Conservation (phyloP, 2,329 filamentous ascomycete genomes). For the Arthrobotrys musiformis region DNA sequence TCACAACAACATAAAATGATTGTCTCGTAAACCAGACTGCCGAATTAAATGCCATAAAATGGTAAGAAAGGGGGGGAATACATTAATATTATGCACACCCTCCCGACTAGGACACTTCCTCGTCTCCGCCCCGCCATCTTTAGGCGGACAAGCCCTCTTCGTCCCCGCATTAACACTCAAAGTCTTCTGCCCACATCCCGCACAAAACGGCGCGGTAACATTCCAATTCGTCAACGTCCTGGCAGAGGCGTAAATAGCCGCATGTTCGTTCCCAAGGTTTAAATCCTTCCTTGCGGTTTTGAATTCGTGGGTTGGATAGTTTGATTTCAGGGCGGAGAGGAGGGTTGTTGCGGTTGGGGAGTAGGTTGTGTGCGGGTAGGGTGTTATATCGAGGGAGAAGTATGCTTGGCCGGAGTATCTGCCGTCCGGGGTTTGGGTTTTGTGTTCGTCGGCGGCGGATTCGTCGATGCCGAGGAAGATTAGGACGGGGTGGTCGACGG, state of each 20-base stretch:
- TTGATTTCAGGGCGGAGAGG: conserved; percentile 70
- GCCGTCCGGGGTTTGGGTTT: neutral
- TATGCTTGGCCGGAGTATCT: conserved; percentile 79
- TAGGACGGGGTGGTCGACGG: conserved; percentile 69
- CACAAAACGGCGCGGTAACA: conserved; percentile 84
- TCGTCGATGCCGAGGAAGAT: conserved; percentile 89
- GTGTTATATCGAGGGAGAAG: conserved; percentile 90
- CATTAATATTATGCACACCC: conserved; percentile 78
- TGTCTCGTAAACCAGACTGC: too few relatives aligned
- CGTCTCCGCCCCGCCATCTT: conserved; percentile 72
- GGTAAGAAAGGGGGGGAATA: conserved; percentile 3
- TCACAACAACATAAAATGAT: neutral
- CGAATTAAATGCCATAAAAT: neutral
- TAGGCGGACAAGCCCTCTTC: conserved; percentile 81
- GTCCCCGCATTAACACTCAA: conserved; percentile 81
- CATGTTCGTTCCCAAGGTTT: conserved; percentile 69
- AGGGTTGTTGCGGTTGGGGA: conserved; percentile 70
- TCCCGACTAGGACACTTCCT: conserved; percentile 81
- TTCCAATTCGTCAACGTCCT: conserved; percentile 95
- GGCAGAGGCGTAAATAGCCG: conserved; percentile 89
- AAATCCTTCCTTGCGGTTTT: conserved; percentile 74
- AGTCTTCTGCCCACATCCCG: conserved; percentile 84
- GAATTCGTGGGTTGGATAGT: conserved; percentile 64
- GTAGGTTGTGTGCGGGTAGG: conserved; percentile 69
- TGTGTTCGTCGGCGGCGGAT: conserved; percentile 61